These are phyloP conservation scores for Bremia lactucae DNA, from an alignment of 352 stramenopile species.

Conservation along the genomic window DNA sequence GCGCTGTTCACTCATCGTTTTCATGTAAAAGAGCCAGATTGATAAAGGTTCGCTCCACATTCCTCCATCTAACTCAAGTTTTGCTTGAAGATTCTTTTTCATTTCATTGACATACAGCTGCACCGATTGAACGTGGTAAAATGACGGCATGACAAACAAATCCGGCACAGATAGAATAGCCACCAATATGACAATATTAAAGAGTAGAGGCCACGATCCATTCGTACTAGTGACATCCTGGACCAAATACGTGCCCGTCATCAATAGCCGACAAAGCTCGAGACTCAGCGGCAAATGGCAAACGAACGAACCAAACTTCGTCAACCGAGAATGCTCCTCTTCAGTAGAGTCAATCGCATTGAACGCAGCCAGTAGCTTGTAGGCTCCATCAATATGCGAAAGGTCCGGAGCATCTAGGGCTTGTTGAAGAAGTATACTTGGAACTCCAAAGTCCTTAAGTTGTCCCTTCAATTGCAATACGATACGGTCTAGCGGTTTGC, in stretches of 20 bases:
- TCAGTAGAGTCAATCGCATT: constrained; percentile 53
- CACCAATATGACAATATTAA: constrained; percentile 58
- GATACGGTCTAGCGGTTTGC: constrained; percentile 73
- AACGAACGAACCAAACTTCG: constrained; percentile 66
- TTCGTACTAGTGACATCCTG: constrained; percentile 14
- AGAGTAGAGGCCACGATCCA: constrained; percentile 29
- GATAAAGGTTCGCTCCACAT: constrained; percentile 71
- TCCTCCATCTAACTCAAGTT: constrained; percentile 46
- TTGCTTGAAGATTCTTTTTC: constrained; percentile 60
- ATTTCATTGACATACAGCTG: constrained; percentile 63
- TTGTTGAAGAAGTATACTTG: constrained; percentile 52
- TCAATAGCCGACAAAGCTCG: constrained; percentile 60
- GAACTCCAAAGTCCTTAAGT: constrained; percentile 56
- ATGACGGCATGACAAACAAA: constrained; percentile 68
- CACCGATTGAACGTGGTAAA: constrained; percentile 60
- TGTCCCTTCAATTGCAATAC: constrained; percentile 70
- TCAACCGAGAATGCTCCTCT: constrained; percentile 52
- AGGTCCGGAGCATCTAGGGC: constrained; percentile 60
- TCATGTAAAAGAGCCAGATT: constrained; percentile 64
- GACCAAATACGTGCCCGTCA: constrained; percentile 44
- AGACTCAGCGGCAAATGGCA: constrained; percentile 69
- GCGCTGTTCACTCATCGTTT: constrained; percentile 35
- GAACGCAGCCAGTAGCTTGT: constrained; percentile 61
- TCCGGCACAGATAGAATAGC: constrained; percentile 56
- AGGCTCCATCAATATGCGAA: constrained; percentile 59